A percentile compares a stretch with the other conserved stretches of the same genome.
Conservation (phyloP, 768 basidiomycete genomes). For the Rickenella mellea region DNA sequence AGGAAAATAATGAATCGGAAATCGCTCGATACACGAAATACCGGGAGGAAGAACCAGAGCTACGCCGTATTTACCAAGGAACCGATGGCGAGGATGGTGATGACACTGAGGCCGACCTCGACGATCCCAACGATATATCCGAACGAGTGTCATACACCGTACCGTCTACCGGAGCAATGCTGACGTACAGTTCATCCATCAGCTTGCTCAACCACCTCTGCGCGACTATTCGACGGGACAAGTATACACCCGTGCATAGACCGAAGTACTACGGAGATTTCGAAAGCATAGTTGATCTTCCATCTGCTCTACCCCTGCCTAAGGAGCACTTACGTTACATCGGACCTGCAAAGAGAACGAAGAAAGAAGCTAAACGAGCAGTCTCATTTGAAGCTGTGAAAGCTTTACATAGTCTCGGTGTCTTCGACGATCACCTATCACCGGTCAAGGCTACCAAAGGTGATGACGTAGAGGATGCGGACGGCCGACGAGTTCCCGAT, state of each 20-base stretch:
- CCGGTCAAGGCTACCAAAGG: constrained; percentile 50
- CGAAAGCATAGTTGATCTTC: constrained; percentile 48
- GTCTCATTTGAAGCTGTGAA: constrained; percentile 75
- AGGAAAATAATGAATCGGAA: constrained; percentile 45
- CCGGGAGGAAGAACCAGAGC: constrained; percentile 50
- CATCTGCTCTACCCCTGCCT: constrained; percentile 54
- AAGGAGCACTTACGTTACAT: constrained; percentile 41
- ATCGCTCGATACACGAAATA: constrained; percentile 51
- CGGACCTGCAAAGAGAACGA: constrained; percentile 55
- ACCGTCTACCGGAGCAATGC: constrained; percentile 60
- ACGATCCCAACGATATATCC: constrained; percentile 46
- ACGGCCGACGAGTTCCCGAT: constrained; percentile 35
- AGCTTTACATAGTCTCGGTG: constrained; percentile 54
- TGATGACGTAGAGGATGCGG: constrained; percentile 41
- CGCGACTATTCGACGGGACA: constrained; percentile 63
- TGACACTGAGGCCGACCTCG: constrained; percentile 31
- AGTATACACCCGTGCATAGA: constrained; percentile 48
- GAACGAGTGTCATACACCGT: constrained; percentile 70
- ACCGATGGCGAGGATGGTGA: constrained; percentile 29
- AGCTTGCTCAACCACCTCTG: constrained; percentile 68
- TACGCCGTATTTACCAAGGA: constrained; percentile 52
- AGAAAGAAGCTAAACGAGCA: constrained; percentile 76
- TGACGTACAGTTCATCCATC: constrained; percentile 72
- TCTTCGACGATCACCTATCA: constrained; percentile 76
- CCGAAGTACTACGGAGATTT: constrained; percentile 62